Conservation (phyloP, 129 eudicot genomes). For the Lactuca sativa region DNA sequence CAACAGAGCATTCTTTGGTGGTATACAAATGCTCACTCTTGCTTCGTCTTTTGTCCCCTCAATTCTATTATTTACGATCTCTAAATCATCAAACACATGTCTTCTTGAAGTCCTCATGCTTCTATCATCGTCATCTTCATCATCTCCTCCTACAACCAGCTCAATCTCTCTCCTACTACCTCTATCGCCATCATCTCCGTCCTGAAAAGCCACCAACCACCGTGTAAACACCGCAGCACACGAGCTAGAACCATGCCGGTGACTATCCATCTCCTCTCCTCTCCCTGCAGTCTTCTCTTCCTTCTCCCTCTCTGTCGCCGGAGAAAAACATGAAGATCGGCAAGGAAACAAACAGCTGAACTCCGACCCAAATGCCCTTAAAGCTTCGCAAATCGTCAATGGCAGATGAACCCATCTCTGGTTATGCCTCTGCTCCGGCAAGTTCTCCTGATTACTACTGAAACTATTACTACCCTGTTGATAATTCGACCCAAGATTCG, state of each 20-base stretch:
- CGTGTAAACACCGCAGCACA: slow-evolving; percentile 63
- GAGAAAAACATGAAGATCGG: slow-evolving; percentile 53
- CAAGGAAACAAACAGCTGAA: slow-evolving; percentile 84
- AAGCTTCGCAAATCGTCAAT: slow-evolving; percentile 74
- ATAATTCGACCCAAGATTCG: slow-evolving; percentile 24
- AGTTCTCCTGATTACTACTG: slow-evolving; percentile 34
- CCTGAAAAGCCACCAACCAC: slow-evolving; percentile 80
- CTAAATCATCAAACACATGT: slow-evolving; percentile 79
- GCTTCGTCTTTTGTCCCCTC: slow-evolving; percentile 37
- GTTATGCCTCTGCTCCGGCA: slow-evolving; percentile 57
- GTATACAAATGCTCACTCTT: slow-evolving; percentile 72
- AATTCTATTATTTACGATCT: slow-evolving; percentile 51
- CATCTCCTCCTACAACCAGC: slow-evolving; percentile 58
- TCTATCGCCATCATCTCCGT: slow-evolving; percentile 44
- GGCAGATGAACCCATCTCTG: slow-evolving; percentile 98
- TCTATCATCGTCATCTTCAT: slow-evolving; percentile 20
- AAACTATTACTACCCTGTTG: slow-evolving; percentile 26
- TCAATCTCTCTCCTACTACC: slow-evolving; percentile 58
- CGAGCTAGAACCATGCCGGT: slow-evolving; percentile 30
- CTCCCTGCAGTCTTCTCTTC: slow-evolving; percentile 21
- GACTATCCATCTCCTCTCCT: neutral
- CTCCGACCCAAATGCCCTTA: slow-evolving; percentile 74
- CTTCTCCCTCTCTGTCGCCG: slow-evolving; percentile 21
- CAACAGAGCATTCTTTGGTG: slow-evolving; percentile 91
- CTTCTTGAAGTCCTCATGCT: slow-evolving; percentile 60